Base-by-base conservation (phyloP, 148 eudicot genomes). In the Rhododendron mucronatum region DNA sequence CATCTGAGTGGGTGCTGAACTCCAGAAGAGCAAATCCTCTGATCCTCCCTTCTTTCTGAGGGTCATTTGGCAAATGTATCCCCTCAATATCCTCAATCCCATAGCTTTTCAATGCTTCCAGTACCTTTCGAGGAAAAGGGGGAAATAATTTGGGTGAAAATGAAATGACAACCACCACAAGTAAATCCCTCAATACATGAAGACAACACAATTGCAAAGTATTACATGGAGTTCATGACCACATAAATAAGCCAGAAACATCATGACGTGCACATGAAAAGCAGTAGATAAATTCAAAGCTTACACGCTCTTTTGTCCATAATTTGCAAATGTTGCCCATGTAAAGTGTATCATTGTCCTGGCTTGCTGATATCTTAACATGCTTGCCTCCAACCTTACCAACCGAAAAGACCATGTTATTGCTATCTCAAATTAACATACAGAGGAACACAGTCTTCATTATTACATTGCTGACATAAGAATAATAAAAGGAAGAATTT, bases 11-110 rank as follows among this genome's bases (percentile, higher is more conserved):
- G 78, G 86, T 83, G 80, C 84, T 26, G 75, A 89, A 89, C 63
- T 85, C 89, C 83, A 89, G 67, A 77, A 87, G 67, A 74, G 91
- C 91, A 85, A 83, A 89, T 83, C 91, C 91, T 71, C 48, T 89
- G 6, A 47, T 87, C 83, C 57, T 86, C 51, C 89, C 89, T 28
- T 39, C 89, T 37, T 81, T 57, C 9, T 83, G 81, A 15, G 86
- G 78, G 84, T 86, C 86, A 44, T 26, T 84, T n/a, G 89, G 89
- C 74, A 89, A 28, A 80, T 82, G 61, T 33, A 89, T 57, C 45
- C 83, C 88, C 78, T 84, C 89, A 55, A 89, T 76, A 69, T 87
- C 48, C 48, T 85, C 88, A 2, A 89, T 85, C 53, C 91, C 89
- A 11, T 84, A 82, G 76, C 41, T 28, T 87, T 85, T 85, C 84